phyloP scores from a whole-genome alignment of 768 basidiomycete genomes.

The Suillus bovinus region DNA sequence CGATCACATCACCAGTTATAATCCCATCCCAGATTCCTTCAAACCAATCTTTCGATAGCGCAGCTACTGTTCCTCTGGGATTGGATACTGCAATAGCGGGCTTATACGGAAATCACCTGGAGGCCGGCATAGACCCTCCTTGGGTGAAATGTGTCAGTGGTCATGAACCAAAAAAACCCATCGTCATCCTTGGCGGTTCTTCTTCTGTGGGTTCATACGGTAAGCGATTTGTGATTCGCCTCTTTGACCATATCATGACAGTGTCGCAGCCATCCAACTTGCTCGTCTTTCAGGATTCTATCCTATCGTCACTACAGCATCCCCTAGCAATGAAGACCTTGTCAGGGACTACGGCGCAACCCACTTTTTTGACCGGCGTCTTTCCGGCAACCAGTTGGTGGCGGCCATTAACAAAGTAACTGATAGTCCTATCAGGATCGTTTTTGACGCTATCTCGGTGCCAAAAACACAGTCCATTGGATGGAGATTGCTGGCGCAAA shows the following conservation, averaged over 20 bases:
- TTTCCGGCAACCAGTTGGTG: conserved; percentile 16
- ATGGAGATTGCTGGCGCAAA: conserved; percentile 32
- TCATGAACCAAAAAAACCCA: conserved; percentile 43
- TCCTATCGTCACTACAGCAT: conserved; percentile 44
- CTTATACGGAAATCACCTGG: conserved; percentile 41
- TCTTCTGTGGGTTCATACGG: conserved; percentile 49
- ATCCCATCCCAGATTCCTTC: conserved; percentile 40
- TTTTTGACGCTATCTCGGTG: conserved; percentile 33
- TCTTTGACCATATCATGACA: conserved; percentile 5
- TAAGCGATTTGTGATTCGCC: conserved; percentile 20
- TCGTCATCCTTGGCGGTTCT: conserved; percentile 50
- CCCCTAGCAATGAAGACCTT: conserved; percentile 26
- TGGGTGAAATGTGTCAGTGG: conserved; percentile 32
- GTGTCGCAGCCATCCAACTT: conserved; percentile 37
- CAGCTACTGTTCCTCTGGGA: conserved; percentile 46
- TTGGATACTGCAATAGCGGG: conserved; percentile 48
- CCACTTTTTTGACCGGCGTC: conserved; percentile 37
- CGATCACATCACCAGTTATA: background rate
- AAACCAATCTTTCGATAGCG: conserved; percentile 44
- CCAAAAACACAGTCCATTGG: conserved; percentile 37
- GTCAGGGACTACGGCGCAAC: conserved; percentile 43
- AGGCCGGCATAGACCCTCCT: conserved; percentile 40
- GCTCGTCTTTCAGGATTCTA: conserved; percentile 41
- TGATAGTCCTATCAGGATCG: conserved; percentile 21
- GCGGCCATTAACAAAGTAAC: conserved; percentile 30